These are phyloP conservation scores for Hirschfeldia incana DNA, from an alignment of 345 rosid genomes.

Conservation along the genomic window DNA sequence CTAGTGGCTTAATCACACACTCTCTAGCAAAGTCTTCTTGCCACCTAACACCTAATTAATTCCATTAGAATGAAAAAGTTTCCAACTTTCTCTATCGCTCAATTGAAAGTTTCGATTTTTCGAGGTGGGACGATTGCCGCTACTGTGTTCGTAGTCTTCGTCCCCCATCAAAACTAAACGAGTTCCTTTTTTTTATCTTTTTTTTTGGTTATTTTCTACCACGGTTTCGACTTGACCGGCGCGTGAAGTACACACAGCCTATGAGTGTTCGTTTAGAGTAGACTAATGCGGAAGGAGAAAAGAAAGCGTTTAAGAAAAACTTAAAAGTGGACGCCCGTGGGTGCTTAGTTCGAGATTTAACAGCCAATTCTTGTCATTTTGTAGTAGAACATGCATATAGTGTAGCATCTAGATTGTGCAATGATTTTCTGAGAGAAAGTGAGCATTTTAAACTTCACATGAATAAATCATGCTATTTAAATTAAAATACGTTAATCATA, in stretches of 20 bases:
- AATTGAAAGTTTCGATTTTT: background rate
- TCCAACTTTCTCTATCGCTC: background rate
- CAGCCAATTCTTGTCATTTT: background rate
- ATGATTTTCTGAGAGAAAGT: background rate
- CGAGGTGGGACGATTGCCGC: background rate
- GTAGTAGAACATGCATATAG: too few relatives aligned
- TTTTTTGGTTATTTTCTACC: background rate
- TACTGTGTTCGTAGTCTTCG: background rate
- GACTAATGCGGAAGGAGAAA: background rate
- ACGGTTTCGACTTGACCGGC: constrained; percentile 28
- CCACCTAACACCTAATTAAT: too few relatives aligned
- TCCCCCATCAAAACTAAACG: constrained; percentile 5
- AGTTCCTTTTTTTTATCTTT: constrained; percentile 17
- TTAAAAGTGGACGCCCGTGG: background rate
- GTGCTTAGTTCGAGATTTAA: constrained; percentile 1
- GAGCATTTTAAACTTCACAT: background rate
- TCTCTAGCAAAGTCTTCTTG: constrained; percentile 46
- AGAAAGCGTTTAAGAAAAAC: background rate
- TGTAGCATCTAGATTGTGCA: background rate
- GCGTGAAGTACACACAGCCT: constrained; percentile 26
- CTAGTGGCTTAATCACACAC: constrained; percentile 78
- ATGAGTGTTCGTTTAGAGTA: too few relatives aligned
- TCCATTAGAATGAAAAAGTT: background rate
- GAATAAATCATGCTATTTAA: background rate
- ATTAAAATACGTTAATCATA: background rate